phyloP scores from a whole-genome alignment of 1,284 basidiomycete species.

The Mycena citricolor region DNA sequence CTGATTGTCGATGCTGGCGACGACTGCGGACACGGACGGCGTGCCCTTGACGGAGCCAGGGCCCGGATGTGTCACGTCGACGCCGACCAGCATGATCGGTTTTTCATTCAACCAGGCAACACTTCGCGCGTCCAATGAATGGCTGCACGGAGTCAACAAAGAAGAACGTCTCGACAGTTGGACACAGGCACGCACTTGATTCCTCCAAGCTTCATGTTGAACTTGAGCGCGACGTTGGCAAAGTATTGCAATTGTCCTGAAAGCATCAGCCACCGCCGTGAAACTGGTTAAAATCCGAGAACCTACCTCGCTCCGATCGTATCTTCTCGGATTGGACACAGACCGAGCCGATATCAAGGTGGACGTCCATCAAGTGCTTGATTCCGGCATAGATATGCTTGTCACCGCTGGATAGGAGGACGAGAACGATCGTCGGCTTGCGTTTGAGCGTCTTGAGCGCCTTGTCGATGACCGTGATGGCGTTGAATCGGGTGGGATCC shows the following conservation, averaged over 20 bases:
- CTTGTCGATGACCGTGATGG: constrained; percentile 37
- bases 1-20: constrained; percentile 63
- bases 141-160: constrained; percentile 33
- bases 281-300: constrained; percentile 43
- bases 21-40: constrained; percentile 79
- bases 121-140: constrained; percentile 51
- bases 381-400: constrained; percentile 68
- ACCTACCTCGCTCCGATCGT: constrained; percentile 53
- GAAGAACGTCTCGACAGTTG: not conserved
- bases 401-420: constrained; percentile 66
- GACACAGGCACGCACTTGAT: constrained; percentile 47
- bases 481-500: constrained; percentile 49
- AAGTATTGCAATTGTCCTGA: constrained; percentile 68
- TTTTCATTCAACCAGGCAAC: constrained; percentile 54
- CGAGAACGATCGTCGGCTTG: constrained; percentile 43
- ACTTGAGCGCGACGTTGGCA: constrained; percentile 75
- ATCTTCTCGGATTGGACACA: constrained; percentile 69
- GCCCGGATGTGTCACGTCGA: constrained; percentile 82
- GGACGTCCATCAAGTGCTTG: constrained; percentile 68
- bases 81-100: constrained; percentile 78
- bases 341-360: constrained; percentile 64
- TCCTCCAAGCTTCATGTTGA: constrained; percentile 81
- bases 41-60: constrained; percentile 52
- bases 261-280: constrained; percentile 20
- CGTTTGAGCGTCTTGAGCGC: constrained; percentile 28